These are phyloP conservation scores for Meyerozyma athensensis DNA, from an alignment of 1,139 yeast genomes.

Conservation along the genomic window DNA sequence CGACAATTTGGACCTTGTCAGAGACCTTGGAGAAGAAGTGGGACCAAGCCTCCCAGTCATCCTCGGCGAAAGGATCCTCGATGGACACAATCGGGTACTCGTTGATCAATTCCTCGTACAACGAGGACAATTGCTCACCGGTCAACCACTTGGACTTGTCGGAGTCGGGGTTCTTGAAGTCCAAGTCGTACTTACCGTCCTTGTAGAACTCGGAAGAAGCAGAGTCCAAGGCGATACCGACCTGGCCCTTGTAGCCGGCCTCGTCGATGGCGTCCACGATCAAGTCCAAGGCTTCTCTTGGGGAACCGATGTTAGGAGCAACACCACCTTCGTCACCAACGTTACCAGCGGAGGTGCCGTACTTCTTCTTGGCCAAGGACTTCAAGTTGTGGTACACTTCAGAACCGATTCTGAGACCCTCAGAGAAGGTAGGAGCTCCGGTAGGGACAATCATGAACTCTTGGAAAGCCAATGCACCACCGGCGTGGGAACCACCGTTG, in stretches of 20 bases:
- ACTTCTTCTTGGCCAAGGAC: slow-evolving; percentile 81
- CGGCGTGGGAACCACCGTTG: slow-evolving; percentile 99
- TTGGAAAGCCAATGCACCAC: slow-evolving; percentile 97
- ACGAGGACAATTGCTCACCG: slow-evolving; percentile 78
- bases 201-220: slow-evolving; percentile 96
- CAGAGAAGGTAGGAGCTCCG: slow-evolving; percentile 81
- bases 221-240: slow-evolving; percentile 87
- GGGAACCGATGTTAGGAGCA: slow-evolving; percentile 91
- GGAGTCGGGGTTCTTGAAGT: slow-evolving; percentile 92
- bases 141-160: slow-evolving; percentile 85
- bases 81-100: slow-evolving; percentile 96
- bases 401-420: slow-evolving; percentile 91
- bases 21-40: slow-evolving; percentile 71
- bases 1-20: slow-evolving; percentile 79
- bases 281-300: slow-evolving; percentile 93
- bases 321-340: slow-evolving; percentile 99
- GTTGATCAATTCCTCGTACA: slow-evolving; percentile 70
- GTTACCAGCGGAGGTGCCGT: slow-evolving; percentile 97
- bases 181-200: slow-evolving; percentile 93
- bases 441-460: slow-evolving; percentile 98
- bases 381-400: slow-evolving; percentile 96
- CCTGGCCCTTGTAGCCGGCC: slow-evolving; percentile 91
- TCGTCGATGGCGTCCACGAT: slow-evolving; percentile 78
- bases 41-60: slow-evolving; percentile 97
- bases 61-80: slow-evolving; percentile 98